Evolutionary conservation across 1,139 yeast species (phyloP).

Genomic region (Candida sanyaensis): DNA sequence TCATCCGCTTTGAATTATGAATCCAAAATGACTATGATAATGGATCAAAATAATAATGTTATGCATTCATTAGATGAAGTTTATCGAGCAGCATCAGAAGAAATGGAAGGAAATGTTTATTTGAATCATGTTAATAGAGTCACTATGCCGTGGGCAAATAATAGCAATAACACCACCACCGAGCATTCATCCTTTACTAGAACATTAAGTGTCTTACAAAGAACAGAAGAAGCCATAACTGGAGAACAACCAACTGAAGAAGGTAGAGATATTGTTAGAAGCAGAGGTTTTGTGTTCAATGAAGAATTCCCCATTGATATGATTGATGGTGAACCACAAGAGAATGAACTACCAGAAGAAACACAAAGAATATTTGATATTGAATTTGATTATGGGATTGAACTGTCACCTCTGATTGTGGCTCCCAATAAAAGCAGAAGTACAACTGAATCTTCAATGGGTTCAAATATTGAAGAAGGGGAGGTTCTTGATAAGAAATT

Average conservation of each 20-base stretch:
- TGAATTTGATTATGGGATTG: conserved; percentile 4
- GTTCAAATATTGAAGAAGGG: not conserved
- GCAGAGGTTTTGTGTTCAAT: not conserved
- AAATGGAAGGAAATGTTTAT: not conserved
- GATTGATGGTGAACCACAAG: not conserved
- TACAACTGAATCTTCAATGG: not conserved
- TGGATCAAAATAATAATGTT: conserved; percentile 1
- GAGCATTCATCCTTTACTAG: not conserved
- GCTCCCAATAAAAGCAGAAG: not conserved
- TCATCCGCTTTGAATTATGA: not conserved
- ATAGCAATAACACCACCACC: not conserved
- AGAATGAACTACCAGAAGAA: conserved; percentile 1
- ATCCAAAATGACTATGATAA: conserved; percentile 5
- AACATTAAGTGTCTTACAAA: conserved; percentile 5
- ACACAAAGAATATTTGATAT: conserved; percentile 7
- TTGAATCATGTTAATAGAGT: not conserved
- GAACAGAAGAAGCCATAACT: conserved; percentile 6
- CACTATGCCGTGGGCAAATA: not conserved
- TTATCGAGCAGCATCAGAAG: not conserved
- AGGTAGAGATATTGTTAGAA: conserved; percentile 7
- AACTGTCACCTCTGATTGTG: not conserved
- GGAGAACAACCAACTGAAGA: conserved; percentile 11
- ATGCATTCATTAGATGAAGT: not conserved
- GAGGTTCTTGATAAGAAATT: conserved; percentile 2
- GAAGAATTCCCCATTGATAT: conserved; percentile 1